These are phyloP conservation scores for Leptographium lundbergii DNA, from an alignment of 2,329 filamentous ascomycete genomes.

Conservation along the genomic window DNA sequence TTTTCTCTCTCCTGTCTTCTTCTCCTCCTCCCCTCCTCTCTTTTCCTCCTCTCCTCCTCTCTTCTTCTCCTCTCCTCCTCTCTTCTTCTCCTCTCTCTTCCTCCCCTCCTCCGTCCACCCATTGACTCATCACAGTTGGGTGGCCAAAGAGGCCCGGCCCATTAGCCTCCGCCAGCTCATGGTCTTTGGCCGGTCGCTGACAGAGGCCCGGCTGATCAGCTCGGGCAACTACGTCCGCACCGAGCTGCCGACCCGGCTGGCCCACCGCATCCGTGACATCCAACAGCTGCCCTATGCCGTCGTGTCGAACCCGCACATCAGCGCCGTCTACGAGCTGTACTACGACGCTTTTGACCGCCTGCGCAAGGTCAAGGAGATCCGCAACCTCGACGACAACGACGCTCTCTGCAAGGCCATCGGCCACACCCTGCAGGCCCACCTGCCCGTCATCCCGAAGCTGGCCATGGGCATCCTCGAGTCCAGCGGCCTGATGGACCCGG, in stretches of 20 bases:
- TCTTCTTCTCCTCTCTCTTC: background rate
- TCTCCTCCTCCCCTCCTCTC: background rate
- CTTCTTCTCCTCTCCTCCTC: background rate
- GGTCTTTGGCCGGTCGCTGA: constrained; percentile 90
- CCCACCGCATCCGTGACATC: constrained; percentile 92
- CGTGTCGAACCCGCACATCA: constrained; percentile 88
- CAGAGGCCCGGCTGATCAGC: constrained; percentile 76
- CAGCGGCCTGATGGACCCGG: constrained; percentile 64
- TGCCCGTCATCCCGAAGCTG: constrained; percentile 86
- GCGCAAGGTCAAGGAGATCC: constrained; percentile 71
- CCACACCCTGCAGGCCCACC: constrained; percentile 70
- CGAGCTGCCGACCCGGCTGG: constrained; percentile 79
- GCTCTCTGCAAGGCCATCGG: constrained; percentile 69
- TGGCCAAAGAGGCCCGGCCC: constrained; percentile 81
- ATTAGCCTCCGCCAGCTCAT: constrained; percentile 94
- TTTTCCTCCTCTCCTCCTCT: background rate
- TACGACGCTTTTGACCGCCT: constrained; percentile 92
- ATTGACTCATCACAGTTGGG: constrained; percentile 54
- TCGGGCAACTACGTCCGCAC: constrained; percentile 96
- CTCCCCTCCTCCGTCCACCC: background rate
- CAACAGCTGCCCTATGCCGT: constrained; percentile 92
- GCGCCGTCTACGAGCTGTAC: constrained; percentile 92
- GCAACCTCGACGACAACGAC: constrained; percentile 81
- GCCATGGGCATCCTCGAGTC: constrained; percentile 92
- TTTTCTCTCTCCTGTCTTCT: background rate